Base-by-base conservation (phyloP, 2,329 filamentous ascomycete genomes). In the Tolypocladium album region DNA sequence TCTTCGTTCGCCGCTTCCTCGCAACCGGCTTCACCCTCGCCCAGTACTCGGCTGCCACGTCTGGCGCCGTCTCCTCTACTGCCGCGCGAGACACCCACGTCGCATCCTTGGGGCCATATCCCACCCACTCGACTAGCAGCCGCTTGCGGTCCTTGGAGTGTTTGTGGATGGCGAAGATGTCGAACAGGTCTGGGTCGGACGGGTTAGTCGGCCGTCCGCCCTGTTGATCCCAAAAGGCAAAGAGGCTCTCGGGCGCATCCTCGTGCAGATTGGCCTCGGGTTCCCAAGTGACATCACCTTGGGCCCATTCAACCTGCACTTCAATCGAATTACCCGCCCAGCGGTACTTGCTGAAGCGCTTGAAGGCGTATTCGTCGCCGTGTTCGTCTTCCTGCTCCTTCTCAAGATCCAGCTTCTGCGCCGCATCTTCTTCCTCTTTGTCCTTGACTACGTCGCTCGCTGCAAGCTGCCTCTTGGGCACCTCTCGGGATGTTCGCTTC, bases 91-190 rank as follows among this genome's bases (percentile, higher is more conserved):
- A 61, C 61, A 72, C 65, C 73, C 73, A 75, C 2, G 69, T 68
- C 5, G 61, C 65, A 0, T 73, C 69, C 12, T 62, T 57, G 11
- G 64, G 59, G 3, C 65, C 65, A 47, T 69, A 75, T 13, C 73
- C 73, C 5, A 74, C 60, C 73, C 73, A 75, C 61, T 75, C 73
- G 1, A 75, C 71, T 11, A 68, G 61, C 38, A 74, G 61, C 24
- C 64, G 64, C 47, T 66, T 66, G 57, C 65, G 67, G 7, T 68
- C 64, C 20, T 62, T 64, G 13, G 65, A 67, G 59, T 74, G 73
- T 39, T 68, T 68, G 34, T 67, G 68, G 42, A 75, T 68, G 5
- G 70, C 69, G 56, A 70, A 70, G 5, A 74, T 69, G 39, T 70
- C 68, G 61, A 67, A 75, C 1, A 74, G 34, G 0, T 69, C 68